These are phyloP conservation scores for Carex sylvatica DNA, from an alignment of 202 grass and related monocot genomes.

Conservation along the genomic window DNA sequence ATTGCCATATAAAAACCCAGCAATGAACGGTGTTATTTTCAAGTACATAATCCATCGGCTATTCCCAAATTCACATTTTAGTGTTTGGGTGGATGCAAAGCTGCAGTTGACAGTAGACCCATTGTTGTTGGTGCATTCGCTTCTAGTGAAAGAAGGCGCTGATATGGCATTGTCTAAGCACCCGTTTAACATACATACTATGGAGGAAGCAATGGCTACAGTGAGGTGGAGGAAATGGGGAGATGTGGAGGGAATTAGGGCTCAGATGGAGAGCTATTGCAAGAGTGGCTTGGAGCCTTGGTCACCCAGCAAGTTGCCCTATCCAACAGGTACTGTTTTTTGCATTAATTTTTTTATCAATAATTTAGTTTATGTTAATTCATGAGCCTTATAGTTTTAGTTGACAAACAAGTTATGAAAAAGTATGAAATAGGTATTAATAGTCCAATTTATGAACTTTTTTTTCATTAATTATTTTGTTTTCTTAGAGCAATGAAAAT, in stretches of 20 bases:
- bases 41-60: constrained; percentile 80
- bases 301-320: constrained; percentile 68
- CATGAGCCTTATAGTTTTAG: not conserved
- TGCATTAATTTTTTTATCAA: not conserved
- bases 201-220: constrained; percentile 92
- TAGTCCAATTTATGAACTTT: not conserved
- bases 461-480: not conserved
- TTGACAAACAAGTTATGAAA: constrained; percentile 6
- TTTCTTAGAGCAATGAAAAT: not conserved
- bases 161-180: constrained; percentile 80
- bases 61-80: constrained; percentile 79
- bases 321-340: constrained; percentile 51
- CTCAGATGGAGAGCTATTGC: constrained; percentile 92
- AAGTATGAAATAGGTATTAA: not conserved
- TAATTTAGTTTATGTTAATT: not conserved
- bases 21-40: constrained; percentile 83
- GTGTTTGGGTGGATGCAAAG: constrained; percentile 82
- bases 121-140: constrained; percentile 62
- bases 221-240: constrained; percentile 80
- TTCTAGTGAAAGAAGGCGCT: constrained; percentile 32
- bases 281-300: constrained; percentile 66
- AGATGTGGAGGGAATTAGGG: constrained; percentile 52
- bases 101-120: constrained; percentile 90
- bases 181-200: constrained; percentile 65
- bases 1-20: constrained; percentile 68